Base-by-base conservation (phyloP, 2,329 filamentous ascomycete genomes). In the Hirsutella thompsonii region DNA sequence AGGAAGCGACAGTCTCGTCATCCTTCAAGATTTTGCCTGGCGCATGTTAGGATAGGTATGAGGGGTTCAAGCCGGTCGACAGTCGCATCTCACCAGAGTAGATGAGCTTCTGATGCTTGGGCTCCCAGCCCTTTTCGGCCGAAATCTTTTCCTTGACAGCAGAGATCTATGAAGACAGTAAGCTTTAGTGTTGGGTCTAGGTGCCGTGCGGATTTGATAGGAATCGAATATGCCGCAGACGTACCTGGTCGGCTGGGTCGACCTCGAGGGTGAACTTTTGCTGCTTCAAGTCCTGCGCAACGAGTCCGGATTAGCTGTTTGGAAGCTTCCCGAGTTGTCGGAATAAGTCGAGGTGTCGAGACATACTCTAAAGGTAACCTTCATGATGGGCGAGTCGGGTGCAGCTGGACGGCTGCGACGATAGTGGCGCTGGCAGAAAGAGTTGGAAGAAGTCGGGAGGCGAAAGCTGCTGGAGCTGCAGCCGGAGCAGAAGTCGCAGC, bases 11-110 rank as follows among this genome's bases (percentile, higher is more conserved):
- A 2, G 89, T 94, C 59, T 95, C 92, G 47, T 88, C 87, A 82
- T 98, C 90, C 66, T 95, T 90, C 50, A 98, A 71, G 54, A 98
- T 96, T 72, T 98, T 98, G 69, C 92, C 89, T 95, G 53, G 42
- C 21, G 10, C 43, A 57, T n/a, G 38, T 43, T 21, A 37, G 18
- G 47, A 43, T 29, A 39, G 30, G 50, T 54, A 50, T 38, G 39
- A 20, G 26, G 20, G 21, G 29, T 21, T 38, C 8, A 23, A 38
- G 11, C 34, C 29, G 41, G 36, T 18, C 26, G 19, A 53, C 18
- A n/a, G 16, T 14, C 9, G 16, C 5, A 4, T 6, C 76, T 52
- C 74, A 94, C 89, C 92, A 44, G 92, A 95, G 66, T 96, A 96
- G 66, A 98, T 98, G 57, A 98, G 79, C 73, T 96, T 96, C 67